phyloP scores from a whole-genome alignment of 306 rosid species.

The Alnus glutinosa region DNA sequence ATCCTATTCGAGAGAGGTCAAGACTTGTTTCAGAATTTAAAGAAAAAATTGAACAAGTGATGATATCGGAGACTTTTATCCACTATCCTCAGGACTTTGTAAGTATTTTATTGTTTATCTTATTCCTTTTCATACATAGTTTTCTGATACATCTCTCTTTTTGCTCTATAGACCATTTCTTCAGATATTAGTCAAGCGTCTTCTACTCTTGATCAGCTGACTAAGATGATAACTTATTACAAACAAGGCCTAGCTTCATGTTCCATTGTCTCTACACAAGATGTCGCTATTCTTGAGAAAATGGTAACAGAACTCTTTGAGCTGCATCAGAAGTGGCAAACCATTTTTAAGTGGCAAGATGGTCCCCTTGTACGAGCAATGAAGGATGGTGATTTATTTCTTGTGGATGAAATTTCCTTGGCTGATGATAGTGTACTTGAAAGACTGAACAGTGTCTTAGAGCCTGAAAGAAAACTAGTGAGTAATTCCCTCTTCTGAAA shows the following conservation, averaged over 20 bases:
- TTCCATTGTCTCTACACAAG: conserved; percentile 41
- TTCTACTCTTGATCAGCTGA: conserved; percentile 50
- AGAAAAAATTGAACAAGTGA: conserved; percentile 51
- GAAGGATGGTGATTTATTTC: conserved; percentile 83
- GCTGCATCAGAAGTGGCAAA: conserved; percentile 81
- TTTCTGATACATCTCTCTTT: conserved; percentile 11
- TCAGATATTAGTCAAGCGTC: conserved; percentile 72
- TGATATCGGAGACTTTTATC: conserved; percentile 43
- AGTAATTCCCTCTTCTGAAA: conserved; percentile 20
- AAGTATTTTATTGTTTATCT: conserved; percentile 30
- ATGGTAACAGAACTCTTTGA: conserved; percentile 43
- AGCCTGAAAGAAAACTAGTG: conserved; percentile 87
- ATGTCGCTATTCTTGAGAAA: conserved; percentile 45
- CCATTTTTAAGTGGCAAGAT: conserved; percentile 88
- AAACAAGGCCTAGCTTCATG: conserved; percentile 38
- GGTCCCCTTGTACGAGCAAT: conserved; percentile 93
- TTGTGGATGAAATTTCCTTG: conserved; percentile 91
- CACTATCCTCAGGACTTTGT: conserved; percentile 45
- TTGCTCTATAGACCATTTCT: conserved; percentile 49
- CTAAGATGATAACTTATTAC: conserved; percentile 40
- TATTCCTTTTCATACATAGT: neutral
- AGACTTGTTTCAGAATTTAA: conserved; percentile 50
- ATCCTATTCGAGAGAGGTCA: conserved; percentile 80
- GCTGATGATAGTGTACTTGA: conserved; percentile 99
- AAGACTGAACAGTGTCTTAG: conserved; percentile 93